Base-by-base conservation (phyloP, 148 eudicot species). In the Rheum nobile region DNA sequence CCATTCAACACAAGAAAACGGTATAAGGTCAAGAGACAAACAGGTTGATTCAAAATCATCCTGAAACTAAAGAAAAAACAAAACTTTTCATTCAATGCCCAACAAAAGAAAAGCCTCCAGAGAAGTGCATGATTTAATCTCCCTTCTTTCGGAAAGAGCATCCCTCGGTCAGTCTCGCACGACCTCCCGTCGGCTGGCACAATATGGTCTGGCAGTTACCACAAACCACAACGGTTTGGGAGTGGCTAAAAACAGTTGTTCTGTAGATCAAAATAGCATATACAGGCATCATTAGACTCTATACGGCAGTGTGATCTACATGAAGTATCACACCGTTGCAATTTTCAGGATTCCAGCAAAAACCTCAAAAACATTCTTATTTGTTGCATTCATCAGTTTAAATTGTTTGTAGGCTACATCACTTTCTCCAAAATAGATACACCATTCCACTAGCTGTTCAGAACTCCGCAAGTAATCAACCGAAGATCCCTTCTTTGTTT, bases 141-240 rank as follows among this genome's bases (percentile, higher is more conserved):
- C 71, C 71, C 71, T 68, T 68, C 44, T 38, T 68, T 31, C 71
- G 21, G 71, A 68, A 68, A 68, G 71, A 68, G 71, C 71, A 68
- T 19, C 71, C 71, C 43, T 68, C 71, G 4, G 43, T 68, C 11
- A 68, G n/a, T 31, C 71, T 68, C 1, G 71, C 71, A 21, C 71
- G 71, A 16, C 71, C 71, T 68, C 71, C 71, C 0, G 71, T 68
- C 16, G 71, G 71, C 44, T 68, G 71, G 71, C 71, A 68, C 43
- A 68, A 68, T 19, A 68, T 1, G 24, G 42, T 68, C 43, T 68
- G 71, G 71, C 71, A 68, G 71, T 35, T 68, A n/a, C 71, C 71
- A 68, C 71, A 68, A 13, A 68, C 71, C 71, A 68, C 71, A 21
- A 68, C 71, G 13, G 71, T 68, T 68, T 68, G 71, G 71, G 71